Percentiles rank a stretch among this genome's conserved stretches.
Conservation (phyloP, 2,329 filamentous ascomycete genomes). For the Mariannaea sp. region DNA sequence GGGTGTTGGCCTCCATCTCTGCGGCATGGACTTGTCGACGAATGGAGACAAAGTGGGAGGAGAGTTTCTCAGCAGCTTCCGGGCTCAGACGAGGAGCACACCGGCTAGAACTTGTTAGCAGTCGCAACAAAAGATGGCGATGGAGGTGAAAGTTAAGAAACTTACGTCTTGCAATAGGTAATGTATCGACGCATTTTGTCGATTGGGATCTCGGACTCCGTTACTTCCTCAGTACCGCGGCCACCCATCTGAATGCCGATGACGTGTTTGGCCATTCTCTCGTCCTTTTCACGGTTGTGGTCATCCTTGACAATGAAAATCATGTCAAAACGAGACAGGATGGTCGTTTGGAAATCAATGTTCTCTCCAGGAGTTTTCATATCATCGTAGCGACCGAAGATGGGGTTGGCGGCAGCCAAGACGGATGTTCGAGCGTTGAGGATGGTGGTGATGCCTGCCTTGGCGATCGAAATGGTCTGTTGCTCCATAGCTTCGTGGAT, state of each 20-base stretch:
- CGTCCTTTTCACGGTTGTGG: conserved; percentile 86
- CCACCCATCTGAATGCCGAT: conserved; percentile 97
- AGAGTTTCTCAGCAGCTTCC: conserved; percentile 93
- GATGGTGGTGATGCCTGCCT: conserved; percentile 97
- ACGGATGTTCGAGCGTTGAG: conserved; percentile 95
- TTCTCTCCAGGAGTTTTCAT: conserved; percentile 98
- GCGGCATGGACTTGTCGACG: conserved; percentile 90
- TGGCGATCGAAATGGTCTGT: conserved; percentile 98
- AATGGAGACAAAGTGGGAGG: conserved; percentile 96
- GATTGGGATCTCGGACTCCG: conserved; percentile 86
- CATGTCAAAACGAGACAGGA: conserved; percentile 98
- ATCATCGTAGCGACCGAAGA: conserved; percentile 97
- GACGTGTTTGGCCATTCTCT: conserved; percentile 93
- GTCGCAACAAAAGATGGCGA: too few relatives aligned
- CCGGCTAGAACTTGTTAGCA: conserved; percentile 60
- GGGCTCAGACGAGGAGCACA: conserved; percentile 90
- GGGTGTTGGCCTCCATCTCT: conserved; percentile 85
- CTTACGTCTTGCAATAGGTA: conserved; percentile 93
- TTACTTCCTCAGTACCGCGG: conserved; percentile 77
- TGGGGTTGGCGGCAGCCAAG: conserved; percentile 92
- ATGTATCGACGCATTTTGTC: conserved; percentile 98
- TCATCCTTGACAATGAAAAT: conserved; percentile 99
- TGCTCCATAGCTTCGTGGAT: conserved; percentile 99
- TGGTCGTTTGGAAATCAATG: conserved; percentile 99
- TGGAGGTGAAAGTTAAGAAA: conserved; percentile 24